Base-by-base conservation (phyloP, 192 early-diverging fungal species). In the Umbelopsis sp. region DNA sequence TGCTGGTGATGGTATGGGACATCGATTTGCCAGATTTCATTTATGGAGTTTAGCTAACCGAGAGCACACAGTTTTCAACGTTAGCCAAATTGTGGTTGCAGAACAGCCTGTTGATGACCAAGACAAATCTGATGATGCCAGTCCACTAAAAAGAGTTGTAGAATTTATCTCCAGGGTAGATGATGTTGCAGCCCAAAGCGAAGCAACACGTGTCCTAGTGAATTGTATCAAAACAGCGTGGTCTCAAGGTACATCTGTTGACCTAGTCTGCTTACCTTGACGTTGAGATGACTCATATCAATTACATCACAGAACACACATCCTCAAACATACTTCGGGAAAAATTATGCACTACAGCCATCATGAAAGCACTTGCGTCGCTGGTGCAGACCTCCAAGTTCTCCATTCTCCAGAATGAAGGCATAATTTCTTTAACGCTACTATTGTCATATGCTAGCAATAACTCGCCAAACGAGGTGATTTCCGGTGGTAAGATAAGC, bases 361-460 rank as follows among this genome's bases (percentile, higher is more conserved):
- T 84, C 23, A 67, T 83, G 20, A 67, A 71, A 12, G 72, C 75
- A 11, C 81, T 88, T 50, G 67, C 68, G 2, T 80, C 80, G 13
- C 68, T 88, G 71, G 71, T 84, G n/a, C 70, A 80, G 10, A 82
- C 81, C 20, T 81, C 86, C 12, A 84, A 84, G 58, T 88, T 80
- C 70, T 66, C 79, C 18, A 74, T 88, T 12, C 72, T 88, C 3
- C 85, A 88, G 64, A 88, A 84, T 67, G 86, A 88, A 44, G 86
- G 84, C 13, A 68, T 86, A 49, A 81, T 88, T 46, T 82, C 82
- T 15, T 72, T 88, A 48, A 86, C 84, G 0, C 55, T 88, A 45
- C 67, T 88, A 33, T 71, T 82, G 37, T 78, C 80, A 21, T 78
- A 77, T 21, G 66, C 78, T 21, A 69, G 67, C 13, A 41, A 67